These are phyloP conservation scores for Mucor irregularis DNA, from an alignment of 371 early-diverging fungal species.

Conservation along the genomic window DNA sequence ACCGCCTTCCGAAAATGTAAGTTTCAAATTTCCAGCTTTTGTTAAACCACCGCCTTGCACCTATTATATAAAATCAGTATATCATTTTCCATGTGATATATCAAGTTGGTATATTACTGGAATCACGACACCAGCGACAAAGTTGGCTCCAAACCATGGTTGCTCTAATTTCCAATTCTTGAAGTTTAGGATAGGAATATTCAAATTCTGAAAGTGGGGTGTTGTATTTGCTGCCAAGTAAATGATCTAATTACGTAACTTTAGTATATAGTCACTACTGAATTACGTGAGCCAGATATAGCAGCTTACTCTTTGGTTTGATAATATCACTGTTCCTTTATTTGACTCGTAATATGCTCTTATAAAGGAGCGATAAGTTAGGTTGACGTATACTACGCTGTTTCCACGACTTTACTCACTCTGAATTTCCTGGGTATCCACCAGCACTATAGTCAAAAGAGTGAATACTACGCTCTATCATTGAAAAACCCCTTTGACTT, in stretches of 20 bases:
- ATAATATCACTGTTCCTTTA: constrained; percentile 36
- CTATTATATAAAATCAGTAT: constrained; percentile 18
- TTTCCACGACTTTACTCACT: constrained; percentile 13
- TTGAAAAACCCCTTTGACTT: neutral
- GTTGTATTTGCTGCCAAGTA: constrained; percentile 34
- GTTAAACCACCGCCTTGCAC: constrained; percentile 51
- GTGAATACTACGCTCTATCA: neutral
- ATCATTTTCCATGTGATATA: neutral
- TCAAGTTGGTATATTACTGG: constrained; percentile 32
- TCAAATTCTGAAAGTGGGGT: constrained; percentile 37
- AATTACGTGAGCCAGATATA: neutral
- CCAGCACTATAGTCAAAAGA: constrained; percentile 7
- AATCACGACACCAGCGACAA: constrained; percentile 38
- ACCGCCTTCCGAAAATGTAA: constrained; percentile 58
- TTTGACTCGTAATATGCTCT: constrained; percentile 34
- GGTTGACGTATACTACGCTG: neutral
- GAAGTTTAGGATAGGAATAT: constrained; percentile 45
- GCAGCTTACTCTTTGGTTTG: constrained; percentile 50
- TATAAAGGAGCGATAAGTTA: neutral
- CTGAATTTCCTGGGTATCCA: constrained; percentile 46
- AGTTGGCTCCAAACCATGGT: constrained; percentile 65
- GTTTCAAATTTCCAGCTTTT: constrained; percentile 30
- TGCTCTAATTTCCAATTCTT: constrained; percentile 50
- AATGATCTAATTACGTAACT: constrained; percentile 23
- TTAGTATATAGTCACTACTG: neutral